These are phyloP conservation scores for Globisporangium okanoganense DNA, from an alignment of 352 stramenopile species.

Conservation along the genomic window DNA sequence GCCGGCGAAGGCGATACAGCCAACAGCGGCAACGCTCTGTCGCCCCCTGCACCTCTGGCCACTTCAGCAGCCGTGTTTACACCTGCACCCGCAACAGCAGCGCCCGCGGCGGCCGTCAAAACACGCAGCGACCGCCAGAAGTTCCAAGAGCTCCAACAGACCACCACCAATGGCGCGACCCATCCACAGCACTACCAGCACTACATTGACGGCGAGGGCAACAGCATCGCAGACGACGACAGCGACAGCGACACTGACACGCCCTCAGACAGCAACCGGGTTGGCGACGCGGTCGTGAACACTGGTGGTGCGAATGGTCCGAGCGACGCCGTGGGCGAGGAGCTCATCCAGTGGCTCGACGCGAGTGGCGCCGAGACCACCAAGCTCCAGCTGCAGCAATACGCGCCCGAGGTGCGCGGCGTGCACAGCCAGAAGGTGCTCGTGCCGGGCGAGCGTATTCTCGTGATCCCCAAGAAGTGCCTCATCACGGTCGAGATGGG, in stretches of 20 bases:
- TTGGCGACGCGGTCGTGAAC: conserved; percentile 13
- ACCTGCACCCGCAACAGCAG: neutral
- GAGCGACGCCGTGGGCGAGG: conserved; percentile 46
- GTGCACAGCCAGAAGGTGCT: conserved; percentile 90
- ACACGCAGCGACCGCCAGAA: conserved; percentile 28
- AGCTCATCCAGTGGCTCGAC: conserved; percentile 79
- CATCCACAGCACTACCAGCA: conserved; percentile 9
- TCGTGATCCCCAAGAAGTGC: conserved; percentile 93
- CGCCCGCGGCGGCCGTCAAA: neutral
- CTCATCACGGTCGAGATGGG: conserved; percentile 99
- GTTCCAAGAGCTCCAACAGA: conserved; percentile 28
- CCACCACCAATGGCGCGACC: neutral
- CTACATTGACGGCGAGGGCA: conserved; percentile 14
- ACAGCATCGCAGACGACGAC: conserved; percentile 3
- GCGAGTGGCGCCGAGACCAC: conserved; percentile 63
- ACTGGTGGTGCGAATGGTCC: too few relatives aligned
- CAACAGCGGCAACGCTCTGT: neutral
- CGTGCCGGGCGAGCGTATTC: conserved; percentile 81
- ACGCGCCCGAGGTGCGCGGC: conserved; percentile 90
- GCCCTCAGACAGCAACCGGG: conserved; percentile 8
- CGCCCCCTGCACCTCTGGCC: neutral
- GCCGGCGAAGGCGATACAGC: neutral
- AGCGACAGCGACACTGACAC: neutral
- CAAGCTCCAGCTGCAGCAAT: conserved; percentile 82
- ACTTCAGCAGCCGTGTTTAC: neutral